Percentiles rank a stretch among this genome's conserved stretches.
Conservation (phyloP, 2,329 filamentous ascomycete genomes). For the Aspergillus sp. region DNA sequence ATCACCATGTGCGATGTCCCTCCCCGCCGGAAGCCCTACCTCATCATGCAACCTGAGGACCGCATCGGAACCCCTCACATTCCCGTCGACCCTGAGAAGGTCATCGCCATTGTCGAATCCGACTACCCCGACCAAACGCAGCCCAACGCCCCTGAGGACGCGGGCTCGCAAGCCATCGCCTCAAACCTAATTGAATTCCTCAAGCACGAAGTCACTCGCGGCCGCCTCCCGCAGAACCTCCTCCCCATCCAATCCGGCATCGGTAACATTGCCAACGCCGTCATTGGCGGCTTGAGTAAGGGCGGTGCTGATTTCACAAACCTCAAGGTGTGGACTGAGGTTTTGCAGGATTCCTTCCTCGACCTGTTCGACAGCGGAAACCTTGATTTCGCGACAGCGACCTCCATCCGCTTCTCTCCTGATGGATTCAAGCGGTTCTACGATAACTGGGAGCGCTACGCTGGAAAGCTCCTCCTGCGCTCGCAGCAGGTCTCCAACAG, state of each 20-base stretch:
- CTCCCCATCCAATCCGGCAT: constrained; percentile 86
- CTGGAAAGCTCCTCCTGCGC: constrained; percentile 80
- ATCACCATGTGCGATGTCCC: constrained; percentile 88
- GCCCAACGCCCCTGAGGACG: constrained; percentile 78
- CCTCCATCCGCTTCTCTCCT: constrained; percentile 86
- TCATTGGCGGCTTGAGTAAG: constrained; percentile 79
- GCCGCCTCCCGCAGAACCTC: constrained; percentile 75
- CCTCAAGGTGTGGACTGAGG: constrained; percentile 91
- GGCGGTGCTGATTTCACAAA: constrained; percentile 78
- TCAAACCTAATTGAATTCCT: constrained; percentile 81
- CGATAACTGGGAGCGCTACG: constrained; percentile 78
- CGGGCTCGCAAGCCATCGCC: constrained; percentile 72
- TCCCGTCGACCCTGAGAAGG: constrained; percentile 80
- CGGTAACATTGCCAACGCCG: constrained; percentile 91
- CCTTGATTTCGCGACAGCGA: constrained; percentile 87
- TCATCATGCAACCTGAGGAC: constrained; percentile 84
- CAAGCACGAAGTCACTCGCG: constrained; percentile 80
- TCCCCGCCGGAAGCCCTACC: constrained; percentile 79
- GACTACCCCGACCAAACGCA: constrained; percentile 79
- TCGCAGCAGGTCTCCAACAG: constrained; percentile 89
- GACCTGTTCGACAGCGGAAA: constrained; percentile 89
- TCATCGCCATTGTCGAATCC: constrained; percentile 82
- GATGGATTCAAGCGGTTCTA: constrained; percentile 93
- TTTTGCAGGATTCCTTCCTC: constrained; percentile 89
- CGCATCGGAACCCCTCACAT: constrained; percentile 83